These are phyloP conservation scores for Solanum clarkiae DNA, from an alignment of 257 asterid species.

Conservation along the genomic window DNA sequence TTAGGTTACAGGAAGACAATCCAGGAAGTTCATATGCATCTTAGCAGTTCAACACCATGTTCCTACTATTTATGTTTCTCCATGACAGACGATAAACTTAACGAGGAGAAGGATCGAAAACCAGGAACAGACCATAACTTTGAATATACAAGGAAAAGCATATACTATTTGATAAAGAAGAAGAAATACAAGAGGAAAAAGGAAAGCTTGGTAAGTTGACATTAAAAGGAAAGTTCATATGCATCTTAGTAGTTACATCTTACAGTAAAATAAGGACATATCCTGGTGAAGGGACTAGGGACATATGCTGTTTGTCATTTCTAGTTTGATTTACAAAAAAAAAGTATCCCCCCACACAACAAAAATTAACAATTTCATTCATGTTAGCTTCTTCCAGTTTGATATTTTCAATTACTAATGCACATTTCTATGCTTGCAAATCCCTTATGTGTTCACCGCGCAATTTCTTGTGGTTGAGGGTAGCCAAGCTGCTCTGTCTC, in stretches of 20 bases:
- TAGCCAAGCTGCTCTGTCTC: constrained; percentile 37
- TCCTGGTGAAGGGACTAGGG: not conserved
- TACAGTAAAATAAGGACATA: constrained; percentile 4
- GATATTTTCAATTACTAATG: constrained; percentile 11
- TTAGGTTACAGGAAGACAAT: not conserved
- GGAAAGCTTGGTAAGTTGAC: not conserved
- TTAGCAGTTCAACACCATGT: not conserved
- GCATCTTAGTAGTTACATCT: constrained; percentile 32
- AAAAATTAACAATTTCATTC: constrained; percentile 16
- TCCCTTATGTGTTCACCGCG: constrained; percentile 31
- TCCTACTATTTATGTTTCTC: not conserved
- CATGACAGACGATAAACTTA: not conserved
- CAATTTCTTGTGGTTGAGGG: constrained; percentile 18
- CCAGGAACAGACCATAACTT: not conserved
- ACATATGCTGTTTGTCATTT: constrained; percentile 2
- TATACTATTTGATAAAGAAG: not conserved
- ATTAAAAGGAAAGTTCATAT: constrained; percentile 17
- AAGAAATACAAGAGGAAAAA: not conserved
- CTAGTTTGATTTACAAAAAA: constrained; percentile 37
- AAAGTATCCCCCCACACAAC: constrained; percentile 20
- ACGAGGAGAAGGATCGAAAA: not conserved
- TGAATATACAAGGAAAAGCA: not conserved
- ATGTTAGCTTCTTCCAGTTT: constrained; percentile 33
- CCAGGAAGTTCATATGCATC: no score
- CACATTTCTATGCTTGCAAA: constrained; percentile 8